Evolutionary conservation across 2,329 filamentous ascomycete species (phyloP).

Genomic region (Chaetomium globosum): DNA sequence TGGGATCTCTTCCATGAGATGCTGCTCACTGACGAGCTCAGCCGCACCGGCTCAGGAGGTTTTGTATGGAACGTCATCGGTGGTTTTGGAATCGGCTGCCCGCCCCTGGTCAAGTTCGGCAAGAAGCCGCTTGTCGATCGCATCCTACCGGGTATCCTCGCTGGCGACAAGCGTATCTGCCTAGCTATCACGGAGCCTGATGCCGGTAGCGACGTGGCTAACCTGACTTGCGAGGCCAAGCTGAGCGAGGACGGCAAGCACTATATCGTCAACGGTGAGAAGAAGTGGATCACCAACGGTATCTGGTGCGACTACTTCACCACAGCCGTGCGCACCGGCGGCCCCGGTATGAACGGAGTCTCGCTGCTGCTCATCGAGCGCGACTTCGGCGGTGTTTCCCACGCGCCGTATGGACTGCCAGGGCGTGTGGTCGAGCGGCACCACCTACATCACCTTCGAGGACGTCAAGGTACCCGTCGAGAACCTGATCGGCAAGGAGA

Average conservation of each 20-base stretch:
- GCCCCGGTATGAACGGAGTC: slow-evolving; percentile 88
- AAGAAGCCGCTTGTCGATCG: slow-evolving; percentile 82
- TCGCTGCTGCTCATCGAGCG: slow-evolving; percentile 91
- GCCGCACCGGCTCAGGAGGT: slow-evolving; percentile 82
- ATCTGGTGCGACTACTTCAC: slow-evolving; percentile 98
- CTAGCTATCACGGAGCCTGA: slow-evolving; percentile 96
- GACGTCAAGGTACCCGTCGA: slow-evolving; percentile 99
- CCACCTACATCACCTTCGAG: slow-evolving; percentile 97
- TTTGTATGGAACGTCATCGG: slow-evolving; percentile 97
- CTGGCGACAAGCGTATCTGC: slow-evolving; percentile 95
- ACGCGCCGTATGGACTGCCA: slow-evolving; percentile 98
- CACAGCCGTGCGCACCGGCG: slow-evolving; percentile 88
- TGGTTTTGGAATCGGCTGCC: slow-evolving; percentile 93
- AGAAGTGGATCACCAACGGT: slow-evolving; percentile 99
- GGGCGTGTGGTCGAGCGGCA: slow-evolving; percentile 92
- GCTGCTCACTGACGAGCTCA: slow-evolving; percentile 91
- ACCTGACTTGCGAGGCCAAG: slow-evolving; percentile 93
- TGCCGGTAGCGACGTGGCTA: slow-evolving; percentile 92
- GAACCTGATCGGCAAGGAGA: slow-evolving; percentile 96
- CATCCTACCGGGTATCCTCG: slow-evolving; percentile 83
- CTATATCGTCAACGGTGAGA: slow-evolving; percentile 99
- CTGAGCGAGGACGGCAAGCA: slow-evolving; percentile 94
- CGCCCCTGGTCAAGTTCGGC: slow-evolving; percentile 89
- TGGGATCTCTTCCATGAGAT: slow-evolving; percentile 99
- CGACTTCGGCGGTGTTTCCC: slow-evolving; percentile 76